A percentile compares a stretch with the other conserved stretches of the same genome.
Evolutionary conservation across 257 asterid species (phyloP).

Genomic region (Solanum raphanifolium): DNA sequence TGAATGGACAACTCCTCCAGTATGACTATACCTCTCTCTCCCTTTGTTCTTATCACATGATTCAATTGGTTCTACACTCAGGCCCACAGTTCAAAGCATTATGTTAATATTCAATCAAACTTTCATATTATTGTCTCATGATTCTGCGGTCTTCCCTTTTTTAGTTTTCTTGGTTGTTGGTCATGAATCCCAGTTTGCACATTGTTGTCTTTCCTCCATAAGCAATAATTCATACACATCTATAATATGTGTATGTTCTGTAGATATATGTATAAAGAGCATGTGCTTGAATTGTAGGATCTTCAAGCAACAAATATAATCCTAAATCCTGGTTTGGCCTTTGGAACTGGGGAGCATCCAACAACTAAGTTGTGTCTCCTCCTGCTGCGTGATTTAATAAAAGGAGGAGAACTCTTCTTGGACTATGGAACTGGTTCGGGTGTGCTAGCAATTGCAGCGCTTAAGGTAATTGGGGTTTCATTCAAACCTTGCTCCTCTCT

Average conservation of each 20-base stretch:
- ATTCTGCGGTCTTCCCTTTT: background rate
- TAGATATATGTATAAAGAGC: background rate
- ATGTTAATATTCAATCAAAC: background rate
- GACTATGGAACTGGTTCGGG: conserved; percentile 98
- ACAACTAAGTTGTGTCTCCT: conserved; percentile 80
- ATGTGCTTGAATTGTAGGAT: conserved; percentile 34
- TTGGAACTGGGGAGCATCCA: conserved; percentile 96
- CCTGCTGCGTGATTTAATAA: conserved; percentile 48
- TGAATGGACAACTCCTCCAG: conserved; percentile 77
- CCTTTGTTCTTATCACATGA: background rate
- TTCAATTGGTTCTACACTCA: background rate
- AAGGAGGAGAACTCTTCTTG: conserved; percentile 78
- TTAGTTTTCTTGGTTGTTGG: background rate
- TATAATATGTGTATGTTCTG: background rate
- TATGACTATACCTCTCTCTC: conserved; percentile 28
- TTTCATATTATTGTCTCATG: background rate
- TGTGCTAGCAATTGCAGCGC: conserved; percentile 85
- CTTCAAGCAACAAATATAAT: conserved; percentile 62
- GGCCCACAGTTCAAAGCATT: background rate
- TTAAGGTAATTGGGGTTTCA: conserved; percentile 40
- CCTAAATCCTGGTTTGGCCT: conserved; percentile 89
- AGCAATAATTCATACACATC: background rate
- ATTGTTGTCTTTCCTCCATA: background rate
- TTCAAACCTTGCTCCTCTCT: background rate
- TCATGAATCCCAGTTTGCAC: background rate